A percentile compares a stretch with the other conserved stretches of the same genome.
Conservation (phyloP, 371 early-diverging fungal species). For the Thermomucor indicae-seudaticae region DNA sequence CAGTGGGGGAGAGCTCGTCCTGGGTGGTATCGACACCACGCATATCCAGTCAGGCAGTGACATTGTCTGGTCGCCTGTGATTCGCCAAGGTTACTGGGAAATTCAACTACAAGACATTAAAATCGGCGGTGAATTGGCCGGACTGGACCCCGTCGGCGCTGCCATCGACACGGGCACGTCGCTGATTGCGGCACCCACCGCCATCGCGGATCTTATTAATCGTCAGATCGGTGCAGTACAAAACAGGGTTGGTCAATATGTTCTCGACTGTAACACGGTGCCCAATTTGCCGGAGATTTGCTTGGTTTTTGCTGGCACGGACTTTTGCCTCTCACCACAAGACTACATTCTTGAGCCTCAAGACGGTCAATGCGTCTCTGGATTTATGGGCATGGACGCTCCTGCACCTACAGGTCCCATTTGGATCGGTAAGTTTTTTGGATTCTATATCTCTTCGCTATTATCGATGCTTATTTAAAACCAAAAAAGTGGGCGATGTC, state of each 20-base stretch:
- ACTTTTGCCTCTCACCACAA: conserved; percentile 34
- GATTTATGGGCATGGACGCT: conserved; percentile 89
- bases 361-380: conserved; percentile 81
- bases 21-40: conserved; percentile 74
- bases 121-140: conserved; percentile 65
- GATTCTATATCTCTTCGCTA: not conserved
- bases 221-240: conserved; percentile 80
- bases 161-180: conserved; percentile 83
- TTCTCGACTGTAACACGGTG: conserved; percentile 67
- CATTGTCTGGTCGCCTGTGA: conserved; percentile 74
- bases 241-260: conserved; percentile 82
- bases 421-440: conserved; percentile 30
- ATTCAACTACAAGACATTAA: conserved; percentile 69
- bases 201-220: conserved; percentile 80
- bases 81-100: conserved; percentile 93
- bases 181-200: conserved; percentile 69
- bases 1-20: conserved; percentile 80
- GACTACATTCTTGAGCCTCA: conserved; percentile 84
- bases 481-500: conserved; percentile 74
- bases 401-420: conserved; percentile 57
- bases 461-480: not conserved
- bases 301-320: conserved; percentile 69
- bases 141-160: conserved; percentile 54
- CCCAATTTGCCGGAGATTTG: conserved; percentile 66
- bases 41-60: conserved; percentile 71